Percentiles rank a stretch among this genome's conserved stretches.
Evolutionary conservation across 2,329 filamentous ascomycete species (phyloP).

Genomic region (Berkeleyomyces basicola): DNA sequence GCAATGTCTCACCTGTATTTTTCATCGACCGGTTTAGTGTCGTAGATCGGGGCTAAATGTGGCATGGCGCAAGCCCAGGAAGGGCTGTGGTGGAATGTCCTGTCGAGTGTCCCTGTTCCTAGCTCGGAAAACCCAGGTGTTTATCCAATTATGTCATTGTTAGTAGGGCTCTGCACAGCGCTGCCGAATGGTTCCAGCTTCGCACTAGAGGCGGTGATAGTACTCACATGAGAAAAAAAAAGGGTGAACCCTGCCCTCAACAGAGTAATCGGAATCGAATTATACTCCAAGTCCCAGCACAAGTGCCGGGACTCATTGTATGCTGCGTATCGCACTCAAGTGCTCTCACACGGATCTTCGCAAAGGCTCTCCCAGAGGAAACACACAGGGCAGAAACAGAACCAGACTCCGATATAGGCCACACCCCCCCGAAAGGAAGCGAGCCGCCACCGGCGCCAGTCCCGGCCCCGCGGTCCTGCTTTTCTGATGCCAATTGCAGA

Average conservation of each 20-base stretch:
- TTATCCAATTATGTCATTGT: background rate
- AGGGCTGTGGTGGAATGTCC: no score
- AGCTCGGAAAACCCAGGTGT: no score
- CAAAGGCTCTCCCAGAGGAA: slow-evolving; percentile 80
- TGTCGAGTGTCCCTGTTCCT: no score
- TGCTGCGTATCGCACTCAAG: slow-evolving; percentile 95
- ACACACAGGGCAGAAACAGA: slow-evolving; percentile 16
- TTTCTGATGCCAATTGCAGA: slow-evolving; percentile 90
- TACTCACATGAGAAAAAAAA: slow-evolving; percentile 17
- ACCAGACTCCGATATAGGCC: background rate
- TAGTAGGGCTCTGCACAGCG: background rate
- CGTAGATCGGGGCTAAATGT: no score
- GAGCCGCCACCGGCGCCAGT: background rate
- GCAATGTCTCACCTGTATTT: no score
- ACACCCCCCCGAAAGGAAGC: background rate
- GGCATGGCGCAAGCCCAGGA: no score
- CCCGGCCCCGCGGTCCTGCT: slow-evolving; percentile 32
- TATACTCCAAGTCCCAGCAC: slow-evolving; percentile 28
- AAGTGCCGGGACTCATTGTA: slow-evolving; percentile 21
- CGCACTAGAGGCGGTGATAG: background rate
- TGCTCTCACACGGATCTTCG: slow-evolving; percentile 68
- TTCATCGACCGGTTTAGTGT: no score
- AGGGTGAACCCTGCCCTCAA: slow-evolving; percentile 49
- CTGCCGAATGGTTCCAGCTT: background rate
- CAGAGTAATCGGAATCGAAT: slow-evolving; percentile 93